These are phyloP conservation scores for Starmera quercuum DNA, from an alignment of 805 yeast species.

Conservation along the genomic window DNA sequence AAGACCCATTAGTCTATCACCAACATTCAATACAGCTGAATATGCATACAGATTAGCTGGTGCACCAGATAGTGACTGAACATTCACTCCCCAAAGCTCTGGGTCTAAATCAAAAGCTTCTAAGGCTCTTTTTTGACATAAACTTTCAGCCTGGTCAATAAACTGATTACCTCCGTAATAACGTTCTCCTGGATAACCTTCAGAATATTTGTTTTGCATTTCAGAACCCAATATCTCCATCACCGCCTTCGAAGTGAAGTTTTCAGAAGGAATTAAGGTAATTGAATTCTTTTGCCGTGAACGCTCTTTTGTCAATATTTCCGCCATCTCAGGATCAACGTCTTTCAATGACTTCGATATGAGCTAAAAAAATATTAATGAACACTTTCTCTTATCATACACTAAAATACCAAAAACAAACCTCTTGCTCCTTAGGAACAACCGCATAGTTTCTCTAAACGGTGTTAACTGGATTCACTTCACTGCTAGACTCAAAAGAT, in stretches of 20 bases:
- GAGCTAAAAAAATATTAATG: slow-evolving; percentile 21
- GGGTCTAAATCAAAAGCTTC: slow-evolving; percentile 72
- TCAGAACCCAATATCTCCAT: slow-evolving; percentile 93
- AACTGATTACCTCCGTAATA: slow-evolving; percentile 97
- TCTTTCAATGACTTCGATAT: slow-evolving; percentile 58
- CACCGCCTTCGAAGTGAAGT: slow-evolving; percentile 91
- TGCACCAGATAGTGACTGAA: slow-evolving; percentile 91
- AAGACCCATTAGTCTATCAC: slow-evolving; percentile 93
- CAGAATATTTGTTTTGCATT: slow-evolving; percentile 97
- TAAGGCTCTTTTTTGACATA: slow-evolving; percentile 89
- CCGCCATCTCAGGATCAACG: slow-evolving; percentile 79
- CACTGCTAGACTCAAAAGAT: neutral
- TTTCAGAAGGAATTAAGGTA: slow-evolving; percentile 91
- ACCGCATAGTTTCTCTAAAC: slow-evolving; percentile 1
- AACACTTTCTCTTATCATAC: too few species aligned
- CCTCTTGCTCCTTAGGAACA: neutral
- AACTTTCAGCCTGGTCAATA: slow-evolving; percentile 82
- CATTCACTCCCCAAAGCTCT: slow-evolving; percentile 94
- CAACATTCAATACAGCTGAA: slow-evolving; percentile 80
- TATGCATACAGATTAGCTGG: slow-evolving; percentile 94
- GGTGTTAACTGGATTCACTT: neutral
- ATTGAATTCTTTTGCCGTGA: slow-evolving; percentile 87
- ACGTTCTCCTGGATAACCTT: slow-evolving; percentile 97
- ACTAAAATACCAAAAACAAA: neutral
- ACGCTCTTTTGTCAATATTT: slow-evolving; percentile 69